Base-by-base conservation (phyloP, 2,329 filamentous ascomycete species). In the Pestalotiopsis sp. region DNA sequence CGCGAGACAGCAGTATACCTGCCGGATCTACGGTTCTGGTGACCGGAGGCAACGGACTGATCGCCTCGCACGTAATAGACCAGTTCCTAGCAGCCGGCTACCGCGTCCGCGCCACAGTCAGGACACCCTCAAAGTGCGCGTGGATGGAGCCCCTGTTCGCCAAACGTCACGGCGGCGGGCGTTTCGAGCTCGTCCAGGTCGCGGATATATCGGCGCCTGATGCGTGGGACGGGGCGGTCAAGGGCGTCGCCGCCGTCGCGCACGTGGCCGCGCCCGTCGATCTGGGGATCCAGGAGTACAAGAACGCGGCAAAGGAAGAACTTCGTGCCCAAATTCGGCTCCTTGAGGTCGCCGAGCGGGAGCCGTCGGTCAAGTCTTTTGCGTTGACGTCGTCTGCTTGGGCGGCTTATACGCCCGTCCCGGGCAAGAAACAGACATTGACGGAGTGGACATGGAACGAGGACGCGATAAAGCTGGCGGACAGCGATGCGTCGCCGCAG, bases 31-130 rank as follows among this genome's bases (percentile, higher is more conserved):
- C 59, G 4, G 38, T 67, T 4, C 39, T 67, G 17, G 65, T 67
- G 17, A 62, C 65, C 0, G 83, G 81, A 2, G 76, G 71, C 38
- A 84, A 82, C 49, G 82, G 83, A 2, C 78, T 79, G 63, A 74
- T 85, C 5, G 83, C 74, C 3, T 81, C 80, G 0, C 78, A 84
- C 17, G 75, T 82, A 6, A 79, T 77, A 3, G 76, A 81, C 58
- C 76, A 82, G 61, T 73, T 83, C 12, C 76, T 85, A 0, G 65
- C 72, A 0, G 72, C 73, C 0, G 83, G 83, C 6, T 85, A 81
- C 70, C 77, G 76, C 3, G 84, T 86, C 17, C 81, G 83, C 14
- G 81, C 55, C 5, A 67, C 64, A 14, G 64, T 66, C 3, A 65
- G 67, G 27, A 39, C 59, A 11, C 20, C 45, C 7, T 27, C 13